Conservation (phyloP, 768 basidiomycete genomes). For the Leucosporidium creatinivorum region DNA sequence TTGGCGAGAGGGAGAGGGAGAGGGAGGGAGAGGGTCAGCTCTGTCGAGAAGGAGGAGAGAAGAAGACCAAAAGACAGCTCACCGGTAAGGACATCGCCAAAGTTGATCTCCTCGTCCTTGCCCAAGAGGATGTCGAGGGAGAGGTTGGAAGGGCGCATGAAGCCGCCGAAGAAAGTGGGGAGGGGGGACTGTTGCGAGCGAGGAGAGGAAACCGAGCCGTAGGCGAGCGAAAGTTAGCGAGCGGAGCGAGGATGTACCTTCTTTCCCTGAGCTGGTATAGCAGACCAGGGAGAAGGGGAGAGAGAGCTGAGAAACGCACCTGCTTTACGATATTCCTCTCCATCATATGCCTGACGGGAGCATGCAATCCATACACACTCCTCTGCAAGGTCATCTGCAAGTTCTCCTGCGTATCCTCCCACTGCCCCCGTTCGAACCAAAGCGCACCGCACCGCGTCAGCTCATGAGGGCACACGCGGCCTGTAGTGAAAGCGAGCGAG, state of each 20-base stretch:
- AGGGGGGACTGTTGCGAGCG: not conserved
- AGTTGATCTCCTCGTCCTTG: slow-evolving; percentile 73
- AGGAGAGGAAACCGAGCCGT: not conserved
- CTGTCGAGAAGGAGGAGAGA: not conserved
- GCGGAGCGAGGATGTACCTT: too few relatives aligned
- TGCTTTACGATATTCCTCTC: slow-evolving; percentile 76
- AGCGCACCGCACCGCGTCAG: too few relatives aligned
- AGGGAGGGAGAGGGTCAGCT: too few relatives aligned
- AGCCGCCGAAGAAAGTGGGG: slow-evolving; percentile 6
- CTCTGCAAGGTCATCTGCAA: slow-evolving; percentile 76
- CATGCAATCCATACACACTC: slow-evolving; percentile 74
- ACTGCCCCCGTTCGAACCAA: slow-evolving; percentile 56
- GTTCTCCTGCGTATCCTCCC: slow-evolving; percentile 88
- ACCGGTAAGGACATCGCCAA: slow-evolving; percentile 74
- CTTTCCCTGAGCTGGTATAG: too few relatives aligned
- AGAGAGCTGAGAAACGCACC: slow-evolving; percentile 48
- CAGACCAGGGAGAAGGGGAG: too few relatives aligned
- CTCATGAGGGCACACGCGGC: not conserved
- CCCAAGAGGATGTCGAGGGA: slow-evolving; percentile 91
- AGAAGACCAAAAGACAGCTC: slow-evolving; percentile 38
- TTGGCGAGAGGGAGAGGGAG: too few relatives aligned
- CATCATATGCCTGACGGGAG: slow-evolving; percentile 85
- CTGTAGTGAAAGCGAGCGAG: not conserved
- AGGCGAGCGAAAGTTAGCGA: too few relatives aligned
- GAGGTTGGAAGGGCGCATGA: slow-evolving; percentile 54